Base-by-base conservation (phyloP, 345 rosid species). In the Microthlaspi erraticum region DNA sequence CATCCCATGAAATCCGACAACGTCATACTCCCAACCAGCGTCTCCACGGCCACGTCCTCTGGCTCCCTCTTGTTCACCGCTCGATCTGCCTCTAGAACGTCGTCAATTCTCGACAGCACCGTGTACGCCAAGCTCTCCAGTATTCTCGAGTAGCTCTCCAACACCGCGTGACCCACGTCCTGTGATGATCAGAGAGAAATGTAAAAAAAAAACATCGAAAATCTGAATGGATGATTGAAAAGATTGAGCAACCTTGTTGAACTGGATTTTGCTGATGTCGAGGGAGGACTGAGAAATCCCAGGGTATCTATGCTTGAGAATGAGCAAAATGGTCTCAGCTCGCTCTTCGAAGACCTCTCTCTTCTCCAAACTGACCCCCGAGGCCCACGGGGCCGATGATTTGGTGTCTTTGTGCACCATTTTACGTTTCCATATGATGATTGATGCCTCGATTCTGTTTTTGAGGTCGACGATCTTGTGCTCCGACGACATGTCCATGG, bases 391-490 rank as follows among this genome's bases (percentile, higher is more conserved):
- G 3, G 79, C 75, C 6, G 81, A 29, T 13, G 97, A 78, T 80
- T 93, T 93, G 31, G 72, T 75, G 19, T 93, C 98, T 66, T 91
- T 93, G 34, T 80, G 88, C 68, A 73, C 81, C 97, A 93, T 93
- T 71, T 93, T 93, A 73, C 97, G 88, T 79, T 78, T 89, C 98
- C 97, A 93, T 67, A 93, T 91, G 20, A 93, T 72, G 29, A 91
- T 88, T 2, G 97, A 93, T n/a, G 97, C 97, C 86, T 93, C 96
- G 14, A 91, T 91, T 71, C 88, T 89, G 77, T 89, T 87, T 90
- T 93, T 91, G 7, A 93, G 89, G 82, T 93, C 97, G 10, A 91
- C 73, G 59, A 91, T 87, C 75, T 93, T 93, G 80, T 87, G 97
- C 73, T 93, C 96, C n/a, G 96, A 81, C 10, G 98, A 81, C 61